Evolutionary conservation across 345 rosid species (phyloP), one percentile per base, ranked within the genome.

Genomic region (Eucalyptus tenuipes): DNA sequence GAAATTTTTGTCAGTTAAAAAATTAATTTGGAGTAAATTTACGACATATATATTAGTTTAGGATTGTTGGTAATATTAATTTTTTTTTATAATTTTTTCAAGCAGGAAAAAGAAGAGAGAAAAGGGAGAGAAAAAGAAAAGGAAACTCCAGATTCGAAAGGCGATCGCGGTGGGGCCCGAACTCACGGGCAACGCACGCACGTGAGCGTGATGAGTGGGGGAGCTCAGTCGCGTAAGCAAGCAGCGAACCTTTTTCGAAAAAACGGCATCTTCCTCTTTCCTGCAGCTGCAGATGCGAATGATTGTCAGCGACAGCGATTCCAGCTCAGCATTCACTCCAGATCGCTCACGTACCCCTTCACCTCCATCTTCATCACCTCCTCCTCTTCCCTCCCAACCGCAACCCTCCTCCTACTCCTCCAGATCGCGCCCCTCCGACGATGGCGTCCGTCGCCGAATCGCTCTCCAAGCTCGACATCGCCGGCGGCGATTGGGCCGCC

Each of bases 401-500:
- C 48, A 50, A 50, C 55, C 4, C 85, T 37, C 79, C 59, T 50
- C 55, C 55, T 52, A 55, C 47, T 20, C n/a, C 61, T 37, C 89
- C 71, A 5, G 15, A 27, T 61, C 71, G 9, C 33, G 31, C 31
- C 1, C 22, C 66, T 7, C 86, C 68, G 81, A 25, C 85, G 42
- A 89, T 89, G 90, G 88, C 90, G 29, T 87, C 85, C 33, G 15
- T 87, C 75, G 89, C 92, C 18, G 90, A 90, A 29, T 57, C 75
- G 52, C 90, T 93, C 86, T 90, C 95, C n/a, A 87, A 88, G 33
- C 93, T 92, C 87, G 89, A 80, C 80, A 86, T 91, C 88, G 61
- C 61, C 29, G 66, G 87, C 82, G 91, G 89, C 66, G 93, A 89
- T 87, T 87, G 93, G 88, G 94, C 95, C 89, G 90, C 94, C 82